Evolutionary conservation across 2,329 filamentous ascomycete species (phyloP).

Genomic region (Trichothecium roseum): DNA sequence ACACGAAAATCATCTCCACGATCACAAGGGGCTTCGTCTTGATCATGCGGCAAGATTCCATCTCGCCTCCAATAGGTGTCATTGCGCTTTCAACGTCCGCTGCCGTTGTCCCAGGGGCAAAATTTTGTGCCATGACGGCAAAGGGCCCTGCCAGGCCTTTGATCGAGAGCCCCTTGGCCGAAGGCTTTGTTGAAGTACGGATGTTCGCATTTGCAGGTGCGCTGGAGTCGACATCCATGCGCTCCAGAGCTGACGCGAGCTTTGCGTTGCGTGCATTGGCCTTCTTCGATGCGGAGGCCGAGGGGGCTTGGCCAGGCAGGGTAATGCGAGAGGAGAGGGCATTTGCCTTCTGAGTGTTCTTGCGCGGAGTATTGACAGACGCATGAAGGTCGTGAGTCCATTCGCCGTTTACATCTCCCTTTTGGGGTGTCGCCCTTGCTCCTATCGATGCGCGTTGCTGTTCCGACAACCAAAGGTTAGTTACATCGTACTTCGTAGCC

Average conservation of each 20-base stretch:
- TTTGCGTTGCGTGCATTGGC: constrained; percentile 17
- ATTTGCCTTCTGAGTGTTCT: constrained; percentile 15
- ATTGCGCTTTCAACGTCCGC: constrained; percentile 77
- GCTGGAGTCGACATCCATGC: constrained; percentile 21
- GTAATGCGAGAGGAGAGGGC: constrained; percentile 38
- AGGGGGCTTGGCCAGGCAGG: constrained; percentile 19
- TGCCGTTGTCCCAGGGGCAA: constrained; percentile 70
- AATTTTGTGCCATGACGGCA: constrained; percentile 68
- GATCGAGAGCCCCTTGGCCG: constrained; percentile 51
- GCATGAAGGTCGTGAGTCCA: constrained; percentile 64
- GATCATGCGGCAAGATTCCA: constrained; percentile 57
- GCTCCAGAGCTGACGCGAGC: constrained; percentile 34
- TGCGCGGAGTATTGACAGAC: constrained; percentile 20
- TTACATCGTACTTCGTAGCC: no score
- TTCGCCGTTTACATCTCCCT: constrained; percentile 52
- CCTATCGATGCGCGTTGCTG: constrained; percentile 17
- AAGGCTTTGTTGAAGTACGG: constrained; percentile 10
- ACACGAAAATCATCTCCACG: constrained; percentile 66
- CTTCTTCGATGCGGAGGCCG: constrained; percentile 7
- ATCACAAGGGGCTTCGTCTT: constrained; percentile 62
- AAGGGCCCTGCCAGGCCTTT: constrained; percentile 64
- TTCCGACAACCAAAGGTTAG: no score
- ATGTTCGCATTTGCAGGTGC: constrained; percentile 23
- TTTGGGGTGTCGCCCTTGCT: constrained; percentile 17
- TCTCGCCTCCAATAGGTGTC: constrained; percentile 60